These are phyloP conservation scores for Rhizopogon salebrosus DNA, from an alignment of 768 basidiomycete genomes.

Conservation along the genomic window DNA sequence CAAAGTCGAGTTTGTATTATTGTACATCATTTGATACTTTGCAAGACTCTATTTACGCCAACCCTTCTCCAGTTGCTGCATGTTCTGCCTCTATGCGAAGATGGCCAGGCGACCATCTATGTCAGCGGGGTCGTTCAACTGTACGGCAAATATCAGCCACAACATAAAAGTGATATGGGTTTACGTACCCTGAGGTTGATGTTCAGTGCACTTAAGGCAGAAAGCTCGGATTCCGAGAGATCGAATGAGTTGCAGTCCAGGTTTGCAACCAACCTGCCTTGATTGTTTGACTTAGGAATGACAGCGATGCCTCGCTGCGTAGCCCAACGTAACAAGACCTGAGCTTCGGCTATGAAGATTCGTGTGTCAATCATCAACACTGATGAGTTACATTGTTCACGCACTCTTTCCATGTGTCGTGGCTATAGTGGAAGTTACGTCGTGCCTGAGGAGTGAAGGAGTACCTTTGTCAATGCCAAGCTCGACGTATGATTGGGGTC, in stretches of 20 bases:
- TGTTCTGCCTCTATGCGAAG: constrained; percentile 49
- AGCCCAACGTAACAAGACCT: constrained; percentile 76
- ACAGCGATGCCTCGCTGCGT: constrained; percentile 71
- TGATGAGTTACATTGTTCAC: constrained; percentile 1
- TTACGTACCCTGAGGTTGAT: constrained; percentile 52
- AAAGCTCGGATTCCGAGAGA: constrained; percentile 54
- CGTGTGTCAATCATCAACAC: neutral
- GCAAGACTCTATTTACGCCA: no score
- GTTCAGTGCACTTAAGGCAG: constrained; percentile 55
- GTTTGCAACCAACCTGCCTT: constrained; percentile 37
- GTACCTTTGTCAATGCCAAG: constrained; percentile 52
- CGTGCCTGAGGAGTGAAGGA: constrained; percentile 49
- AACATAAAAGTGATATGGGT: neutral
- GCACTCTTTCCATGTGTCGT: constrained; percentile 48
- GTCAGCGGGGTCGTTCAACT: constrained; percentile 69
- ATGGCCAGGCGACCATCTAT: constrained; percentile 64
- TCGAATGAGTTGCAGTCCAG: constrained; percentile 41
- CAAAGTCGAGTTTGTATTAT: neutral
- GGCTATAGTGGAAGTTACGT: constrained; percentile 40
- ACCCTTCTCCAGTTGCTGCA: neutral
- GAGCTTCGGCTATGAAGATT: constrained; percentile 35
- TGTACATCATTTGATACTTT: neutral
- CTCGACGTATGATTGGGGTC: constrained; percentile 56
- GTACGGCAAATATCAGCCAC: constrained; percentile 3
- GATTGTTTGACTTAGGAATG: constrained; percentile 64